These are phyloP conservation scores for Boletus insuetus DNA, from an alignment of 768 basidiomycete species.

Conservation along the genomic window DNA sequence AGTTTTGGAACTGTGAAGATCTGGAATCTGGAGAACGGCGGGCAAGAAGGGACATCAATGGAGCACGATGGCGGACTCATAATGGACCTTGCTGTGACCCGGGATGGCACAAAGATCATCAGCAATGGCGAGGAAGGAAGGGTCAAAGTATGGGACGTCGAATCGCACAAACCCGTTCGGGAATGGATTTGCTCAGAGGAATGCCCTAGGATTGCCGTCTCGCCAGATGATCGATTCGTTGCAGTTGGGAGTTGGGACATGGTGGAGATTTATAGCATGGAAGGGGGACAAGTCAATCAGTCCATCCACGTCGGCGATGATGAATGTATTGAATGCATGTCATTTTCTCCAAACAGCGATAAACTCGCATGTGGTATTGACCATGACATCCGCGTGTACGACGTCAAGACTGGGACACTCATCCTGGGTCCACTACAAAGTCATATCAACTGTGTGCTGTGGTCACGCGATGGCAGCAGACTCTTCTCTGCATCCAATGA, in stretches of 20 bases:
- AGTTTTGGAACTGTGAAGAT: not conserved
- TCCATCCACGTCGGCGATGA: not conserved
- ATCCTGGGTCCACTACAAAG: no score
- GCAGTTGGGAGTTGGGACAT: fast-evolving
- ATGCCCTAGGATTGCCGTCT: not conserved
- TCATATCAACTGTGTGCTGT: no score
- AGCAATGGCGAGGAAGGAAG: not conserved
- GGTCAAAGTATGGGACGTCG: not conserved
- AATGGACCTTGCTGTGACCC: not conserved
- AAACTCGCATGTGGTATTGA: not conserved
- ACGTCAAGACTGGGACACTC: no score
- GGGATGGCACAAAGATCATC: not conserved
- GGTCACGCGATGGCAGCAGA: no score
- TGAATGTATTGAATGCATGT: not conserved
- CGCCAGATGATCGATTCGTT: not conserved
- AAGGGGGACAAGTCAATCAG: not conserved
- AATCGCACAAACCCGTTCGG: not conserved
- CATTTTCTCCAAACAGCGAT: not conserved
- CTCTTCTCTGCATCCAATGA: no score
- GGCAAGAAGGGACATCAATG: not conserved
- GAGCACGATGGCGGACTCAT: not conserved
- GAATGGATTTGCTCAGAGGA: fast-evolving
- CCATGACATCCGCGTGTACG: no score
- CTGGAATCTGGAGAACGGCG: not conserved
- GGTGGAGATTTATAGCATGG: not conserved